These are phyloP conservation scores for Cocos nucifera DNA, from an alignment of 176 grass and related monocot species.

Conservation along the genomic window DNA sequence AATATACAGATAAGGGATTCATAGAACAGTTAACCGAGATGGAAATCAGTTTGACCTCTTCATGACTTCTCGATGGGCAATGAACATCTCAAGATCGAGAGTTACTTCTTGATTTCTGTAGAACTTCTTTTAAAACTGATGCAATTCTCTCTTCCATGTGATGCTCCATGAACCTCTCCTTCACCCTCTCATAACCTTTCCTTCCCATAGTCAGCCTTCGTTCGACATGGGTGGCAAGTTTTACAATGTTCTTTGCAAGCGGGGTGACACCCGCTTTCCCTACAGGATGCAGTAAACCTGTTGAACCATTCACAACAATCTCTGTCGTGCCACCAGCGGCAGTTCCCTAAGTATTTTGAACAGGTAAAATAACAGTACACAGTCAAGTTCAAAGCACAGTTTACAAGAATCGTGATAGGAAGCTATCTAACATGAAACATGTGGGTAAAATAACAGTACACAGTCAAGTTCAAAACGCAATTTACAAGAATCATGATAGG, in stretches of 20 bases:
- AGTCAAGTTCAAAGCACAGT: too few relatives aligned
- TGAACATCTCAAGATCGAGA: constrained; percentile 25
- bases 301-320: constrained; percentile 65
- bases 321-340: constrained; percentile 86
- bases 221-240: constrained; percentile 56
- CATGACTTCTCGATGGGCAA: too few relatives aligned
- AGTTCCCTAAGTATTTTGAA: constrained; percentile 42
- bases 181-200: constrained; percentile 66
- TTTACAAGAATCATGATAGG: too few relatives aligned
- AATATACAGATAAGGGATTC: too few relatives aligned
- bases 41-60: too few relatives aligned
- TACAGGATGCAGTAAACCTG: constrained; percentile 66
- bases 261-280: constrained; percentile 73
- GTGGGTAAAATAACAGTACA: too few relatives aligned
- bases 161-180: constrained; percentile 81
- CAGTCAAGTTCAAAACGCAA: too few relatives aligned
- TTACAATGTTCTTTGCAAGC: constrained; percentile 59
- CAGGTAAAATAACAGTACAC: too few relatives aligned
- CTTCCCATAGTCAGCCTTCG: constrained; percentile 55
- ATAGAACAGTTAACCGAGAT: too few relatives aligned
- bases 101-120: constrained; percentile 25
- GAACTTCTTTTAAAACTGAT: constrained; percentile 42
- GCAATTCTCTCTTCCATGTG: constrained; percentile 82
- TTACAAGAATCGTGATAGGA: background rate
- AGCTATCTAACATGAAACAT: too few relatives aligned